phyloP scores from a whole-genome alignment of 306 rosid species.

The Cicer pinnatifidum region DNA sequence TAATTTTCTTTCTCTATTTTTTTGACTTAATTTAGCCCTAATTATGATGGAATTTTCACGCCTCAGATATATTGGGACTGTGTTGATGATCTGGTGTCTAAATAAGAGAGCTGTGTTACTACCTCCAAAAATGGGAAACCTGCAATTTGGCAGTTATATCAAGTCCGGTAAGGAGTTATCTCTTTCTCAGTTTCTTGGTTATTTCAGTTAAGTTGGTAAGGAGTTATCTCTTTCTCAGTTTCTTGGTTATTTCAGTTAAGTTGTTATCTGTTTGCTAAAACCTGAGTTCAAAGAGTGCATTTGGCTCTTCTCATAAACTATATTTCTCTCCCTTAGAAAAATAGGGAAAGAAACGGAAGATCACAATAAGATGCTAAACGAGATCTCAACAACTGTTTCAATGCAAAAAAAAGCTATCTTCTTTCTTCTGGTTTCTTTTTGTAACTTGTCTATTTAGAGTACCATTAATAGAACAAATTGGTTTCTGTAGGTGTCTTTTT shows the following conservation, averaged over 20 bases:
- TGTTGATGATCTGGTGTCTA: constrained; percentile 80
- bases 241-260: constrained; percentile 18
- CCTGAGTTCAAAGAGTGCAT: constrained; percentile 23
- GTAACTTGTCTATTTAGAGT: constrained; percentile 11
- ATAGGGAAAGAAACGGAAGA: constrained; percentile 18
- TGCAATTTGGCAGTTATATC: constrained; percentile 86
- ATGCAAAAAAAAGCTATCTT: neutral
- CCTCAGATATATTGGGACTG: constrained; percentile 78
- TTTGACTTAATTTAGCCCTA: constrained; percentile 38
- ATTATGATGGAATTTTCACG: constrained; percentile 32
- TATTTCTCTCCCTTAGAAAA: constrained; percentile 24
- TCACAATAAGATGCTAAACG: constrained; percentile 32
- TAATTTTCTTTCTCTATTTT: constrained; percentile 39
- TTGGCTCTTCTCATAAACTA: constrained; percentile 14
- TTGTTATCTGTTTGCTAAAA: constrained; percentile 28
- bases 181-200: constrained; percentile 9
- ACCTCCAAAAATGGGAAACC: constrained; percentile 82
- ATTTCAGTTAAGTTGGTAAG: constrained; percentile 48
- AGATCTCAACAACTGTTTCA: constrained; percentile 24
- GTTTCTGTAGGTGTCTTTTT: constrained; percentile 9
- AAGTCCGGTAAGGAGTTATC: constrained; percentile 69
- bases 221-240: constrained; percentile 9
- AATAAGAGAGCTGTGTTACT: constrained; percentile 71
- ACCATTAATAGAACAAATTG: constrained; percentile 11
- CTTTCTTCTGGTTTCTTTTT: constrained; percentile 1